phyloP scores from a whole-genome alignment of 768 basidiomycete genomes.

The Lyophyllum atratum region DNA sequence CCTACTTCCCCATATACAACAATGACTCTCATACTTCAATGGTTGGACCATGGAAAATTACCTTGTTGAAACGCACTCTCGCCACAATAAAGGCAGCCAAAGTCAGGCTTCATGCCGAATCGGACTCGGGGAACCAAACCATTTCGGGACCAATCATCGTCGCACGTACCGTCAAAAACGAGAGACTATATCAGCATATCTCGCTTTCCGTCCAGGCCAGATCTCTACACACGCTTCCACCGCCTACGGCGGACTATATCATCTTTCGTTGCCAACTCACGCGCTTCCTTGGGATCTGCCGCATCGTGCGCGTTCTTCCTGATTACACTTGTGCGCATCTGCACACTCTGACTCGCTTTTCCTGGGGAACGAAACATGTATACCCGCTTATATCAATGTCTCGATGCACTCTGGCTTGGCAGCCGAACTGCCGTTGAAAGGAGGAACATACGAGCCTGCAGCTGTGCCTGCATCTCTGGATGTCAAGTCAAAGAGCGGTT shows the following conservation, averaged over 20 bases:
- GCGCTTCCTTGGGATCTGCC: slow-evolving; percentile 5
- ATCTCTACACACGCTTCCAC: slow-evolving; percentile 2
- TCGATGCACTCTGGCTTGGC: slow-evolving; percentile 1
- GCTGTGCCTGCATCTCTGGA: too few relatives aligned
- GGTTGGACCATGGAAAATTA: too few relatives aligned
- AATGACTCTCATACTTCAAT: too few relatives aligned
- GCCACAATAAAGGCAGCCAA: not conserved
- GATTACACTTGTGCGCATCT: slow-evolving; percentile 19
- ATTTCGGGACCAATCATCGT: not conserved
- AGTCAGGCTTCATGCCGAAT: not conserved
- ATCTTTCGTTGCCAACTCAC: not conserved
- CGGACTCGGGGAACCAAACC: not conserved
- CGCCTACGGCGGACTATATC: not conserved
- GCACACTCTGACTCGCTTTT: slow-evolving; percentile 13
- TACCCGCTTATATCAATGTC: slow-evolving; percentile 2
- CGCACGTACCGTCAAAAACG: not conserved
- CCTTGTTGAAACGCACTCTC: not conserved
- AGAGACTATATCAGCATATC: not conserved
- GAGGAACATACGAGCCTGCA: not conserved
- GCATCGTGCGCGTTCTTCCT: slow-evolving; percentile 10
- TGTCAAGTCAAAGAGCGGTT: not conserved
- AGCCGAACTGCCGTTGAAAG: not conserved
- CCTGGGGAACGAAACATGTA: slow-evolving; percentile 5
- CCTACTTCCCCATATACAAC: too few relatives aligned
- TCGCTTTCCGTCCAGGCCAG: not conserved